Evolutionary conservation across 768 basidiomycete genomes (phyloP).

Genomic region (Lanmaoa rubissima): DNA sequence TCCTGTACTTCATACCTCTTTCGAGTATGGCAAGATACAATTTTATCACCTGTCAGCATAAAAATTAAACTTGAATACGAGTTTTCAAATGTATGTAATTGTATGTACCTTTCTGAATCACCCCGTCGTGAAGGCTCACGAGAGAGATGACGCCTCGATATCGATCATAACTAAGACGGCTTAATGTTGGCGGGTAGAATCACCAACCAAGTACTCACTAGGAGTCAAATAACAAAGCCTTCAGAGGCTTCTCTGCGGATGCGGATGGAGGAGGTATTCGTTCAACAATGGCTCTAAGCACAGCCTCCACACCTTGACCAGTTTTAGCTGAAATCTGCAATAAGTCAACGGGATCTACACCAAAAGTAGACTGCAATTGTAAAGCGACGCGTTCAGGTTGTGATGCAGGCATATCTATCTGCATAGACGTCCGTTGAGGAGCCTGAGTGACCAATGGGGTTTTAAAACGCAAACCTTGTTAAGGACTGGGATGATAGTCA

Average conservation of each 20-base stretch:
- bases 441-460: background rate
- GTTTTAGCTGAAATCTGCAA: constrained; percentile 91
- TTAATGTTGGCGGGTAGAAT: constrained; percentile 3
- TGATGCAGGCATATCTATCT: constrained; percentile 93
- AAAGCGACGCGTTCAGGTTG: constrained; percentile 76
- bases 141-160: constrained; percentile 96
- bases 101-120: constrained; percentile 71
- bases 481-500: constrained; percentile 85
- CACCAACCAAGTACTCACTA: constrained; percentile 50
- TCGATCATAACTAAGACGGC: constrained; percentile 73
- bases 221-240: constrained; percentile 92
- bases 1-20: constrained; percentile 90
- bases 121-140: constrained; percentile 76
- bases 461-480: constrained; percentile 66
- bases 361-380: constrained; percentile 83
- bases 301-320: constrained; percentile 74
- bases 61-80: background rate
- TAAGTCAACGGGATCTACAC: constrained; percentile 70
- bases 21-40: constrained; percentile 77
- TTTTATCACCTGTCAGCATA: constrained; percentile 71
- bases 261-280: constrained; percentile 81
- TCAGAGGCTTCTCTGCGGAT: constrained; percentile 50
- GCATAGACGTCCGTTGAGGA: constrained; percentile 1
- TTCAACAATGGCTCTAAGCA: constrained; percentile 78
- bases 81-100: background rate